These are phyloP conservation scores for Nannochloris sp. DNA, from an alignment of 139 green algal species.

Conservation along the genomic window DNA sequence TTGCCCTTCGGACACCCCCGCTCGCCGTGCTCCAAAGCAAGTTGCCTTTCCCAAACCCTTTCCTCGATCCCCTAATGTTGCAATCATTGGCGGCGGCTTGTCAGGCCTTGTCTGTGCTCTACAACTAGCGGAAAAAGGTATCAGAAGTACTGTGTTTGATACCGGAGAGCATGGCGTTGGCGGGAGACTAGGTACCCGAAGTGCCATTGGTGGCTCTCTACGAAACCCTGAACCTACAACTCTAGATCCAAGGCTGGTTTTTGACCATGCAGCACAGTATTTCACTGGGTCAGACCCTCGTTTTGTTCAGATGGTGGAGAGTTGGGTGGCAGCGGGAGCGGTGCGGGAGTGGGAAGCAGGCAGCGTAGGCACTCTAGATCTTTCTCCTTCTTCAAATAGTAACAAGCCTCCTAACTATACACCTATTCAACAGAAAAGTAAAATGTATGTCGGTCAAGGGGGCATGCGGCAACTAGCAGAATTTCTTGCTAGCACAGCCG, in stretches of 20 bases:
- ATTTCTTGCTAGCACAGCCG: conserved; percentile 25
- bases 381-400: not conserved
- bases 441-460: conserved; percentile 33
- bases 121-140: conserved; percentile 30
- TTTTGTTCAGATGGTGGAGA: conserved; percentile 28
- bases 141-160: conserved; percentile 55
- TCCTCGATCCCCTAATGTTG: conserved; percentile 29
- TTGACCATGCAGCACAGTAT: conserved; percentile 65
- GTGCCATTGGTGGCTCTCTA: conserved; percentile 22
- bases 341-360: conserved; percentile 45
- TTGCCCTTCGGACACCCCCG: no score
- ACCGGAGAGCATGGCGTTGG: conserved; percentile 68
- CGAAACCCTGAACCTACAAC: not conserved
- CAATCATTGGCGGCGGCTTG: conserved; percentile 62
- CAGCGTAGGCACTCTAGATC: conserved; percentile 26
- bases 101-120: conserved; percentile 49
- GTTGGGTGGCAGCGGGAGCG: conserved; percentile 34
- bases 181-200: conserved; percentile 55
- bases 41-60: no score
- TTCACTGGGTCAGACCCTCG: conserved; percentile 39
- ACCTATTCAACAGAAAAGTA: conserved; percentile 1
- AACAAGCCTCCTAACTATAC: conserved; percentile 18
- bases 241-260: conserved; percentile 20
- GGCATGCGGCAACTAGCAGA: conserved; percentile 56
- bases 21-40: no score